Evolutionary conservation across 1,139 yeast species (phyloP), one percentile per base, ranked within the genome.

Genomic region (Nakaseomyces uthaithaninus): DNA sequence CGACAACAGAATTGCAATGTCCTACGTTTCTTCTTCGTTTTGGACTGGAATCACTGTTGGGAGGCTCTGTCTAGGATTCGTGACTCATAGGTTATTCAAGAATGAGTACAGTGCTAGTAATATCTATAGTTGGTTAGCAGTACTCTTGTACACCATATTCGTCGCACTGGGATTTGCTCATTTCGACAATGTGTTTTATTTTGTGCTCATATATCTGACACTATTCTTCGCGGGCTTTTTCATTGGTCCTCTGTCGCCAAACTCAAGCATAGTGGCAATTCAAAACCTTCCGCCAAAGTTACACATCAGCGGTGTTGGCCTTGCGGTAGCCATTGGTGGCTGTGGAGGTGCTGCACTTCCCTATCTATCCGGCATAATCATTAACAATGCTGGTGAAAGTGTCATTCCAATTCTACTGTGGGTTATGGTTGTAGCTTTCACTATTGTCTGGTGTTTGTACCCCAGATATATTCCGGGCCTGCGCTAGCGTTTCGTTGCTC

Each of bases 231-330:
- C 77, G 31, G 95, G 94, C 0, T 64, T 76, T 24, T 74, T 74
- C 46, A 77, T 81, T 24, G 95, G 95, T 0, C 95, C 95, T 1
- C 66, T 83, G 5, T 85, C 80, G 60, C 91, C 94, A 1, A 78
- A 91, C 8, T 75, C 83, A 0, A 75, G 82, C 41, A 74, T 82
- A 9, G 71, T 82, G 7, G 69, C 86, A 4, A 61, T 82, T 39
- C 75, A 77, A 38, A 65, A 77, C 2, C 59, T 85, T 35, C 94
- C 94, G 0, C 63, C 66, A 20, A 69, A 69, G 37, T 63, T 71
- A 42, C 86, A 83, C 44, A 74, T 83, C 7, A 65, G 76, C 7
- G 91, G 87, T 0, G 71, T 85, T 4, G 93, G 94, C 0, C 69
- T 83, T 41, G 75, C 81, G 17, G 78, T 89, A 40, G 87, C 94